A percentile compares a stretch with the other conserved stretches of the same genome.
These are phyloP conservation scores for Coemansia sp. DNA, from an alignment of 192 early-diverging fungal species.

Conservation along the genomic window DNA sequence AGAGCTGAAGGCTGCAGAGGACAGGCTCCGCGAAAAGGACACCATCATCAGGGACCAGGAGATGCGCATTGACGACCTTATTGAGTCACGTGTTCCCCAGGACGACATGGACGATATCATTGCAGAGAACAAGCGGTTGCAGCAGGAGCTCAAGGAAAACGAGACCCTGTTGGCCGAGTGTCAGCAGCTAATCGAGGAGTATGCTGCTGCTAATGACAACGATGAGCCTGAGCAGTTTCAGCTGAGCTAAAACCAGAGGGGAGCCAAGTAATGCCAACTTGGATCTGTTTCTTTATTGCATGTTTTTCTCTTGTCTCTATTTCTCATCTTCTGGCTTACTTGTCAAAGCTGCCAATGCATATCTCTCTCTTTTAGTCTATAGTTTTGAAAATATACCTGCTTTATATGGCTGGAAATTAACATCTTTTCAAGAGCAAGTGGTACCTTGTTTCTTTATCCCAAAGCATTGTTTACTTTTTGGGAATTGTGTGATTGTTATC, in stretches of 20 bases:
- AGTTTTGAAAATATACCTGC: neutral
- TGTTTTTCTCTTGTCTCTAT: neutral
- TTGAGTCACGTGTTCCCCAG: constrained; percentile 47
- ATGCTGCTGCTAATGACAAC: constrained; percentile 24
- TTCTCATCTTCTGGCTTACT: neutral
- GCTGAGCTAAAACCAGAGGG: constrained; percentile 1
- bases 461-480: neutral
- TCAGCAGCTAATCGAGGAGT: constrained; percentile 49
- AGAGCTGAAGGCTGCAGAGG: constrained; percentile 45
- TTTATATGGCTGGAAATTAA: too few relatives aligned
- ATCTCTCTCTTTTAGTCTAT: neutral
- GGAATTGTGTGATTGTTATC: constrained; percentile 5
- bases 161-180: constrained; percentile 47
- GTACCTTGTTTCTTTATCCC: neutral
- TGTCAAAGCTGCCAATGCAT: neutral
- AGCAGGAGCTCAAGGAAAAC: constrained; percentile 37
- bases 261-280: too few relatives aligned
- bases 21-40: constrained; percentile 48
- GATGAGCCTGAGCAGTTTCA: constrained; percentile 11
- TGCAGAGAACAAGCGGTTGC: constrained; percentile 34
- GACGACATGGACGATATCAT: constrained; percentile 52
- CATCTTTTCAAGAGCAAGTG: too few relatives aligned
- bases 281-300: neutral
- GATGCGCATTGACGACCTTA: constrained; percentile 41
- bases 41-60: constrained; percentile 44